Base-by-base conservation (phyloP, 805 yeast genomes). In the Nakazawaea anatomiae region DNA sequence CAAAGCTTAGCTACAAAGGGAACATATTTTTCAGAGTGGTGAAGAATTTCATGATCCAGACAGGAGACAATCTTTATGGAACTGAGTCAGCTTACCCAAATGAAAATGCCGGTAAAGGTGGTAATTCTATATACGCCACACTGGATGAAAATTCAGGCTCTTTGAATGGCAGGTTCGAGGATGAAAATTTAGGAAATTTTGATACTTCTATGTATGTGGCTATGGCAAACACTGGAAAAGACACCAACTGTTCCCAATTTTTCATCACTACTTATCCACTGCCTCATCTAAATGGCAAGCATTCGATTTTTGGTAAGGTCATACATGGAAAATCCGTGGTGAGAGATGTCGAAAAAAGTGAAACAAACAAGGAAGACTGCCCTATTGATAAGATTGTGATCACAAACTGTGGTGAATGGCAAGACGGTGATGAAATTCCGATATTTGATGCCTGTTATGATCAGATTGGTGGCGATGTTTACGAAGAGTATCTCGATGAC, bases 401-500 rank as follows among this genome's bases (percentile, higher is more conserved):
- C 14, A 66, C 58, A 2, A 75, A 76, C 41, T 80, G 88, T 66
- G 95, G 94, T 1, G 67, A 58, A 38, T 87, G 92, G 91, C 55
- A 65, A 6, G 74, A 72, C 7, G 58, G 58, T 6, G 75, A 77
- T 70, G 73, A 63, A 0, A 62, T 82, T 2, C 92, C 92, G 0
- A 72, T 83, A 1, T 77, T 59, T 57, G 82, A 82, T 57, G 87
- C 90, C 0, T 76, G 85, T 45, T 79, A 80, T 57, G 79, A 77
- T 53, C 60, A 68, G 0, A 70, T 82, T 6, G 89, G 85, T 1
- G 89, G 88, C 6, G 95, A 87, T 58, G 62, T 78, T 0, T 87
- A 75, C 58, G 94, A 87, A 65, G 94, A 87, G 63, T 80, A 73
- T 57, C 95, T 94, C 0, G 90, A 82, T 53, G 95, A 87, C 63